phyloP scores from a whole-genome alignment of 306 rosid species.

The Vigna unguiculata region DNA sequence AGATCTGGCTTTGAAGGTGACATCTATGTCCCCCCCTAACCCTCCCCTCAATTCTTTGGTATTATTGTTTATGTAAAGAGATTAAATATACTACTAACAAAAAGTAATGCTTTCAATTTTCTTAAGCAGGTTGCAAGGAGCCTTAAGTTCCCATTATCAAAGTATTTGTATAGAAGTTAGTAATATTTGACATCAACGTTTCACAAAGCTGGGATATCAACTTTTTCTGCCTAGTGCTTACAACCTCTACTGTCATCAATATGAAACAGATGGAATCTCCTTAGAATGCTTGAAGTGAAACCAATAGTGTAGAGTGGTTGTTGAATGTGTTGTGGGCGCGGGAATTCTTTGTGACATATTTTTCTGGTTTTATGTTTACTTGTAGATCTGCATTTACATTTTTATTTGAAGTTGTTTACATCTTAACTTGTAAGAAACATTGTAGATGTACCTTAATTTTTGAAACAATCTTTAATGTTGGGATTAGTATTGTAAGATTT shows the following conservation, averaged over 20 bases:
- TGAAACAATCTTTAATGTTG: not conserved
- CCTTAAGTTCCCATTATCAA: slow-evolving; percentile 86
- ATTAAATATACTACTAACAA: slow-evolving; percentile 4
- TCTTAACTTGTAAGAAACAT: not conserved
- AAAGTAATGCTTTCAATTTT: slow-evolving; percentile 20
- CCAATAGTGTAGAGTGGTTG: slow-evolving; percentile 9
- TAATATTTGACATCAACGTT: slow-evolving; percentile 19
- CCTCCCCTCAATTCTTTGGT: not conserved
- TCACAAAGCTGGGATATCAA: slow-evolving; percentile 37
- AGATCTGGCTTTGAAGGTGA: slow-evolving; percentile 82
- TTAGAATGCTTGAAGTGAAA: slow-evolving; percentile 34
- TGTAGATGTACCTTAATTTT: slow-evolving; percentile 1
- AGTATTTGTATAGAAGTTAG: slow-evolving; percentile 79
- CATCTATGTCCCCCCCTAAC: not conserved
- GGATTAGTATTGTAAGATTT: not conserved
- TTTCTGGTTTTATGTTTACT: not conserved
- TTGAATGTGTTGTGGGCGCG: not conserved
- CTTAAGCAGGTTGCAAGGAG: slow-evolving; percentile 90
- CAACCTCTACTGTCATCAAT: slow-evolving; percentile 18
- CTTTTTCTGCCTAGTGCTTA: not conserved
- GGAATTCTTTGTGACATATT: slow-evolving; percentile 1
- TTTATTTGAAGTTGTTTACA: not conserved
- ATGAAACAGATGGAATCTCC: slow-evolving; percentile 27
- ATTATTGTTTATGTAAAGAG: not conserved
- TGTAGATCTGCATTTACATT: not conserved